phyloP scores from a whole-genome alignment of 1,284 basidiomycete genomes.

The Afroboletus lepidellus region DNA sequence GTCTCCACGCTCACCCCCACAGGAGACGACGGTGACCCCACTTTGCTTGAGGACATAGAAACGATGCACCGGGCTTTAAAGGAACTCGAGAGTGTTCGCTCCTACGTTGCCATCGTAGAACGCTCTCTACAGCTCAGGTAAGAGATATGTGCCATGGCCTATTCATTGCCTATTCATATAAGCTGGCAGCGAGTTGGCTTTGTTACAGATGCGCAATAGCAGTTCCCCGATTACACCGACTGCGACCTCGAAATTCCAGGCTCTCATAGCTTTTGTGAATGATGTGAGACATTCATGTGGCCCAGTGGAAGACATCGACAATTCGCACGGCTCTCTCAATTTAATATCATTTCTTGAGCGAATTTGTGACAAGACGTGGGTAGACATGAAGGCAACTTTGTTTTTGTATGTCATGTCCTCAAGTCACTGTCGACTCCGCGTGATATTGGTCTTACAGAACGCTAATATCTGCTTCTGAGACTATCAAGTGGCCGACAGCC shows the following conservation, averaged over 20 bases:
- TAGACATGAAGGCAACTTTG: conserved; percentile 63
- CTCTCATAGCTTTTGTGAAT: conserved; percentile 59
- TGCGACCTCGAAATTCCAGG: conserved; percentile 57
- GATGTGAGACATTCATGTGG: conserved; percentile 45
- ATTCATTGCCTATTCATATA: conserved; percentile 16
- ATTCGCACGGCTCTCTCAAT: conserved; percentile 43
- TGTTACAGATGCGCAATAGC: conserved; percentile 44
- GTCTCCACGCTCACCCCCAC: conserved; percentile 49
- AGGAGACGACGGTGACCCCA: conserved; percentile 47
- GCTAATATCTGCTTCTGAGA: conserved; percentile 65
- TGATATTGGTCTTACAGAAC: conserved; percentile 40
- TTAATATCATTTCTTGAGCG: conserved; percentile 57
- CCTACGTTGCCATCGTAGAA: conserved; percentile 75
- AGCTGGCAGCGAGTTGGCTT: conserved; percentile 52
- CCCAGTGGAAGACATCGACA: conserved; percentile 42
- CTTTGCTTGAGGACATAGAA: conserved; percentile 80
- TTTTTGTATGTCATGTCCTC: conserved; percentile 51
- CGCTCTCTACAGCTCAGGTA: conserved; percentile 74
- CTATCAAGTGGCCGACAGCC: conserved; percentile 77
- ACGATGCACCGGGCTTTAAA: conserved; percentile 68
- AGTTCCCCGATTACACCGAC: conserved; percentile 42
- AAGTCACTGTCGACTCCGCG: background rate
- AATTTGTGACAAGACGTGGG: conserved; percentile 71
- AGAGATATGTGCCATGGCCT: conserved; percentile 24
- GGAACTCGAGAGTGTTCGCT: conserved; percentile 71